phyloP scores from a whole-genome alignment of 805 yeast species.

The Jamesozyma piceae region DNA sequence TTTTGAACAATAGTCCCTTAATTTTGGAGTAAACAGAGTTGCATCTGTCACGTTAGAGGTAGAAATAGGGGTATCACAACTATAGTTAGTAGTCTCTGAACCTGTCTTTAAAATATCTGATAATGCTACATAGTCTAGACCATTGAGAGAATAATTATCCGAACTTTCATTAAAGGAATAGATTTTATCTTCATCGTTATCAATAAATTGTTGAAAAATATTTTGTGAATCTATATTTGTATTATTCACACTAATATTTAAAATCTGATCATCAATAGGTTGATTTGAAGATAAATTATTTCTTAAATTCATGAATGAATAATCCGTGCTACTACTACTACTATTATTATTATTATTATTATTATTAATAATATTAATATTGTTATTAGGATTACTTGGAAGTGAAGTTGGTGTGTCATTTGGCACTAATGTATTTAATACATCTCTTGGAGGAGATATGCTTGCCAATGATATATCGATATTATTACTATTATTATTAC shows the following conservation, averaged over 20 bases:
- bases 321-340: neutral
- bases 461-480: neutral
- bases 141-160: constrained; percentile 21
- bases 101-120: constrained; percentile 20
- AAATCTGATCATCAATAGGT: neutral
- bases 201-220: constrained; percentile 9
- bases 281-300: neutral
- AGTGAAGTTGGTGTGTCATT: neutral
- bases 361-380: no score
- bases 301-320: neutral
- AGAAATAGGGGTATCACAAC: neutral
- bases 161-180: neutral
- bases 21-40: constrained; percentile 18
- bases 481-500: neutral
- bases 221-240: constrained; percentile 9
- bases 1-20: constrained; percentile 19
- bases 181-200: constrained; percentile 6
- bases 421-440: neutral
- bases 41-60: no score
- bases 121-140: constrained; percentile 16
- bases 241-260: constrained; percentile 3
- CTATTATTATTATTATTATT: constrained; percentile 1
- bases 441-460: constrained; percentile 1
- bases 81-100: constrained; percentile 4
- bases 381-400: neutral